These are phyloP conservation scores for Collybiopsis confluens DNA, from an alignment of 768 basidiomycete genomes.

Conservation along the genomic window DNA sequence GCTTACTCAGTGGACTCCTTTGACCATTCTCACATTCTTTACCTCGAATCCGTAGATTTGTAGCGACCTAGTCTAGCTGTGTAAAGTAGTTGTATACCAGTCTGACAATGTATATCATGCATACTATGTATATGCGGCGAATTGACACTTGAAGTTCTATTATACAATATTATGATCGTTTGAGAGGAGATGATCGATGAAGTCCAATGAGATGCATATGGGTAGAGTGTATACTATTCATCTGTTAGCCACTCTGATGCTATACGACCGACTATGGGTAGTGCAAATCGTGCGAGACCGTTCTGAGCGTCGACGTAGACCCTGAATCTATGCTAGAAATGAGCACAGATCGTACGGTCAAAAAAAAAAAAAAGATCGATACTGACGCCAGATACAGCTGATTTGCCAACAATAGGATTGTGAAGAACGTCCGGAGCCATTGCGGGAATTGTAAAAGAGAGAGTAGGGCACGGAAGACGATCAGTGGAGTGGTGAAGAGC, in stretches of 20 bases:
- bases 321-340: slow-evolving; percentile 19
- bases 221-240: slow-evolving; percentile 39
- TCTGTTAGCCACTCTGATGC: slow-evolving; percentile 70
- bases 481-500: slow-evolving; percentile 59
- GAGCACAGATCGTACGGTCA: background rate
- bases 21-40: slow-evolving; percentile 21
- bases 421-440: slow-evolving; percentile 47
- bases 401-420: slow-evolving; percentile 37
- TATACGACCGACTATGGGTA: slow-evolving; percentile 59
- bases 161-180: too few relatives aligned
- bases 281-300: slow-evolving; percentile 50
- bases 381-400: slow-evolving; percentile 57
- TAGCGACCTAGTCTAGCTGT: background rate
- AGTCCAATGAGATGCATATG: too few relatives aligned
- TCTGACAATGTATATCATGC: slow-evolving; percentile 9
- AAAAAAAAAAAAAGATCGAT: background rate
- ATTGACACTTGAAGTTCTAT: too few relatives aligned
- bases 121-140: too few relatives aligned
- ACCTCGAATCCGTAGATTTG: slow-evolving; percentile 8
- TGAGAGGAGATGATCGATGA: too few relatives aligned
- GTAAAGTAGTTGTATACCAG: slow-evolving; percentile 6
- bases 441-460: slow-evolving; percentile 49
- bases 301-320: slow-evolving; percentile 53
- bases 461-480: slow-evolving; percentile 51
- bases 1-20: slow-evolving; percentile 13